Conservation (phyloP, 352 stramenopile species). For the Pythium dissimile region DNA sequence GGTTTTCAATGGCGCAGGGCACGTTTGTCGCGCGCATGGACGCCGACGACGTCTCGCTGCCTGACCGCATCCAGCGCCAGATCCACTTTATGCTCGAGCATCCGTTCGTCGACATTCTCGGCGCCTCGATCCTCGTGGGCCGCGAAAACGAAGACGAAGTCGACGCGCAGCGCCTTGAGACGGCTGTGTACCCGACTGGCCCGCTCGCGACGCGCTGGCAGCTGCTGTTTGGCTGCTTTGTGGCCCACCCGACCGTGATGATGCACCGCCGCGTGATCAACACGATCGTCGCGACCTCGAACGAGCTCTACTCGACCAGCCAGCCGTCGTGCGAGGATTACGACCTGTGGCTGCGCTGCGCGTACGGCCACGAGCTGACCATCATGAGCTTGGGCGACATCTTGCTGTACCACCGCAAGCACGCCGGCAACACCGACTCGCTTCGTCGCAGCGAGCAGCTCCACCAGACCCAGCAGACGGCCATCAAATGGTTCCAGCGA, state of each 20-base stretch:
- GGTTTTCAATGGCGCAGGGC: conserved; percentile 42
- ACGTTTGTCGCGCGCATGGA: conserved; percentile 82
- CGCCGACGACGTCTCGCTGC: conserved; percentile 70
- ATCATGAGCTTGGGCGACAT: conserved; percentile 53
- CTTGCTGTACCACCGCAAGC: conserved; percentile 50
- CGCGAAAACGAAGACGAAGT: conserved; percentile 9
- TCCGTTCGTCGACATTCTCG: conserved; percentile 37
- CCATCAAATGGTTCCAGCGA: conserved; percentile 17
- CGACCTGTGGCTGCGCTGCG: conserved; percentile 72
- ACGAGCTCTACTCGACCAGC: conserved; percentile 40
- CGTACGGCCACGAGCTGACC: conserved; percentile 30
- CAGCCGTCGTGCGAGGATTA: conserved; percentile 69
- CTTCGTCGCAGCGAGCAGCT: conserved; percentile 29
- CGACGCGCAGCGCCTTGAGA: conserved; percentile 20
- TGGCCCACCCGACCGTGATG: conserved; percentile 79
- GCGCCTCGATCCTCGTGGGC: conserved; percentile 33
- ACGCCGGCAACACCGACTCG: conserved; percentile 21
- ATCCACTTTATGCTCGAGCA: conserved; percentile 35
- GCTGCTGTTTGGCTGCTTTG: conserved; percentile 75
- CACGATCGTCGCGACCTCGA: conserved; percentile 19
- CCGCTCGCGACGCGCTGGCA: conserved; percentile 59
- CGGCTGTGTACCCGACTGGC: conserved; percentile 43
- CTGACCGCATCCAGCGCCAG: conserved; percentile 55
- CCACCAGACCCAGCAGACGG: conserved; percentile 37
- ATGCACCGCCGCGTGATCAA: conserved; percentile 52